phyloP scores from a whole-genome alignment of 148 eudicot species.

The Silene uniflora region DNA sequence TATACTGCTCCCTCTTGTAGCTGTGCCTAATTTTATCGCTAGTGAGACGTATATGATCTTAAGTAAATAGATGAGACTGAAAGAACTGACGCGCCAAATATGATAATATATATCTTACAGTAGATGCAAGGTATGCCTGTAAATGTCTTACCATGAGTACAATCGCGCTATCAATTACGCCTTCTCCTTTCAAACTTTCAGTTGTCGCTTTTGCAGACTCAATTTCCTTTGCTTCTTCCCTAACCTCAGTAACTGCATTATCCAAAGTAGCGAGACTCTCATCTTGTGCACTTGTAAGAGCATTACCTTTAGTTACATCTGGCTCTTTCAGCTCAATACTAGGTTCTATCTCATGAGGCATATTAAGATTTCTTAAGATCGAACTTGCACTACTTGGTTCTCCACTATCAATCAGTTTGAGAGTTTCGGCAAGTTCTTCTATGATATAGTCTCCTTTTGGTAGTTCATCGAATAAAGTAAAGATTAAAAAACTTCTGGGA shows the following conservation, averaged over 20 bases:
- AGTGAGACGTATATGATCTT: background rate
- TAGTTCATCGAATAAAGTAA: conserved; percentile 63
- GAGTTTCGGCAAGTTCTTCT: conserved; percentile 67
- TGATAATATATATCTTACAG: background rate
- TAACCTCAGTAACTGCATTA: conserved; percentile 49
- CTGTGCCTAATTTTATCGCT: too few species aligned
- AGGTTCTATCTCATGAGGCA: conserved; percentile 30
- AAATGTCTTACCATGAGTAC: conserved; percentile 55
- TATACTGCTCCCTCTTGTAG: too few species aligned
- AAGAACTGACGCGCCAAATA: too few species aligned
- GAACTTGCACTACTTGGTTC: conserved; percentile 78
- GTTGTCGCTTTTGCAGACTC: conserved; percentile 70
- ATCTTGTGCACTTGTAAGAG: conserved; percentile 24
- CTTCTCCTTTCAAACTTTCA: conserved; percentile 68
- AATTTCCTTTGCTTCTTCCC: conserved; percentile 69
- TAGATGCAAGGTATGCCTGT: too few species aligned
- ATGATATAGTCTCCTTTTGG: conserved; percentile 86
- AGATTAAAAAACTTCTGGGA: conserved; percentile 74
- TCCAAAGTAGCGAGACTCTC: conserved; percentile 51
- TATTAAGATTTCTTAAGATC: conserved; percentile 51
- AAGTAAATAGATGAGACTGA: background rate
- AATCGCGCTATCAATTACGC: conserved; percentile 55
- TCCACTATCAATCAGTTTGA: conserved; percentile 38
- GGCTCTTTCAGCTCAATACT: conserved; percentile 14
- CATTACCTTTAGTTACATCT: conserved; percentile 18